phyloP scores from a whole-genome alignment of 495 filamentous ascomycete genomes.

The Talaromyces liani region DNA sequence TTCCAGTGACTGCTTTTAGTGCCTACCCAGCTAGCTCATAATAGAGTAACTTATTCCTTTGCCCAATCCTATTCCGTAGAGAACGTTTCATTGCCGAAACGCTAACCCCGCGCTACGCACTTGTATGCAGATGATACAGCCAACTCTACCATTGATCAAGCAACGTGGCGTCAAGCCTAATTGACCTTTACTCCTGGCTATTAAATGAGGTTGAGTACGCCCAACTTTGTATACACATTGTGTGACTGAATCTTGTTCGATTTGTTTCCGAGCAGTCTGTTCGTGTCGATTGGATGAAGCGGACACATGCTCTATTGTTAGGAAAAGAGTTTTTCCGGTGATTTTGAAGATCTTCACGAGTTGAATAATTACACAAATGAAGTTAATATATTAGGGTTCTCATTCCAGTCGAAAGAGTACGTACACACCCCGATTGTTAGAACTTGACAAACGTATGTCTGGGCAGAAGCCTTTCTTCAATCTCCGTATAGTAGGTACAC shows the following conservation, averaged over 20 bases:
- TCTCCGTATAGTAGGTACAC: neutral
- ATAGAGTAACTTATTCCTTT: neutral
- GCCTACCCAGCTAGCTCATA: neutral
- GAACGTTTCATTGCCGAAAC: neutral
- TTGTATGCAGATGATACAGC: neutral
- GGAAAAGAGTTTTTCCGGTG: neutral
- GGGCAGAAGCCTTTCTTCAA: neutral
- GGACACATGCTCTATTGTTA: neutral
- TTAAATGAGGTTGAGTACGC: neutral
- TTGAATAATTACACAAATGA: neutral
- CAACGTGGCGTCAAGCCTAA: neutral
- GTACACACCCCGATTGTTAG: neutral
- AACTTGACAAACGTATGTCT: too few species aligned
- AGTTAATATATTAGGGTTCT: neutral
- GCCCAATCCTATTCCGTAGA: neutral
- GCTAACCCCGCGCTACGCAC: neutral
- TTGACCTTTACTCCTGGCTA: neutral
- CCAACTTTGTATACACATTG: neutral
- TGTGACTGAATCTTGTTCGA: neutral
- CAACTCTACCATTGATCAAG: neutral
- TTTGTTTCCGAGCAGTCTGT: neutral
- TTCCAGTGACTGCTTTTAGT: neutral
- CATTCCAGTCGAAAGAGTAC: neutral
- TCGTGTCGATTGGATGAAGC: neutral
- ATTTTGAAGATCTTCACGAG: neutral